Evolutionary conservation across 768 basidiomycete species (phyloP), one percentile per base, ranked within the genome.

Genomic region (Macrolepiota fuliginosa): DNA sequence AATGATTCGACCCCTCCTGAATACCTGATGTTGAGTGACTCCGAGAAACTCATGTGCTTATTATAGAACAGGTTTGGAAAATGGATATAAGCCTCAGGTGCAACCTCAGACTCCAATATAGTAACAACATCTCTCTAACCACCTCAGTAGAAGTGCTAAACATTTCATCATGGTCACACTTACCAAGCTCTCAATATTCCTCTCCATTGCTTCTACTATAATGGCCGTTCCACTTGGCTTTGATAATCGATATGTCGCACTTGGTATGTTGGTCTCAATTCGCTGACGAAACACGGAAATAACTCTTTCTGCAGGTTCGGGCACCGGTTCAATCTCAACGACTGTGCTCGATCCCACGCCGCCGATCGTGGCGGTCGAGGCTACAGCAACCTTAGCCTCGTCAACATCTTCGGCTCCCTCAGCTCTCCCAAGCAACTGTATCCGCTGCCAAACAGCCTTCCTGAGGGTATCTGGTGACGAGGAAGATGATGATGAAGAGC

Each of bases 371-470:
- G 51, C n/a, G 12, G 17, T n/a, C 19, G 51, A 10, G 6, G 13
- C n/a, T 29, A 3, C 51, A 27, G 32, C 19, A 4, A 19, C 42
- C 29, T 32, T 32, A 19, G 3, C n/a, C 6, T 17, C 42, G 19
- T 42, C 40, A 45, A 19, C 32, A 25, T 22, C 45, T 29, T 46
- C 56, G n/a, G 27, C 56, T 32, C 35, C 29, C 19, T 9, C 56
- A 22, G 15, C 56, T 6, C n/a, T 36, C 46, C 45, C 56, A 32
- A 57, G 56, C 27, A 32, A 49, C 19, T 57, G 56, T 35, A 35
- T 57, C 5, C 56, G 56, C 24, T 57, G 56, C 27, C 56, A 57
- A 22, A 36, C 45, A 15, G 56, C 56, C 2, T 57, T 57, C 24
- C 56, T 57, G 45, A 45, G 56, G 35, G 42, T 57, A n/a, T 25